A percentile compares a stretch with the other conserved stretches of the same genome.
Conservation (phyloP, 106 monocot genomes). For the Acorus gramineus region DNA sequence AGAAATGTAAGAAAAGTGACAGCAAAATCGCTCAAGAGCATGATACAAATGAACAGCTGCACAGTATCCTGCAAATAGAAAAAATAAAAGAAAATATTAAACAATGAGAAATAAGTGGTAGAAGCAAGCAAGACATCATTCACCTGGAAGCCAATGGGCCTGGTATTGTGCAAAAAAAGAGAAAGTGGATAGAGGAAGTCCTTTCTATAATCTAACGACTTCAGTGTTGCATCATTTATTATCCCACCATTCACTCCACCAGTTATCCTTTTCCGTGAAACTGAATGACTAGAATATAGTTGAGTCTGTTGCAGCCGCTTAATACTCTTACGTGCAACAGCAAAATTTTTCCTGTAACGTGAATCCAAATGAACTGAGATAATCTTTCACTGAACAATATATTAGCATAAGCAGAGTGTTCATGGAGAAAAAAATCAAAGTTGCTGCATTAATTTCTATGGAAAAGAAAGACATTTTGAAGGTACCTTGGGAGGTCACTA, state of each 20-base stretch:
- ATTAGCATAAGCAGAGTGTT: too few relatives aligned
- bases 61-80: constrained; percentile 55
- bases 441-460: background rate
- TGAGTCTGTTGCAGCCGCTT: constrained; percentile 39
- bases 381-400: too few relatives aligned
- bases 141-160: constrained; percentile 75
- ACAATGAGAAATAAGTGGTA: background rate
- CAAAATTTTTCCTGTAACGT: constrained; percentile 31
- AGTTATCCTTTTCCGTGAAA: constrained; percentile 59
- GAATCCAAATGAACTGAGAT: too few relatives aligned
- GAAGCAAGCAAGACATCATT: background rate
- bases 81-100: background rate
- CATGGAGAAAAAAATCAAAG: background rate
- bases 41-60: constrained; percentile 59
- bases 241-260: constrained; percentile 79
- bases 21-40: constrained; percentile 69
- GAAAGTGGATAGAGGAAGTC: constrained; percentile 75
- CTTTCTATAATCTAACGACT: constrained; percentile 49
- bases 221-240: constrained; percentile 59
- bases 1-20: constrained; percentile 64
- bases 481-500: constrained; percentile 45
- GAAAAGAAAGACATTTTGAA: background rate
- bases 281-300: constrained; percentile 22
- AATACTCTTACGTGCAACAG: constrained; percentile 14
- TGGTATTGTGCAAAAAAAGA: constrained; percentile 65